Evolutionary conservation across 2,329 filamentous ascomycete genomes (phyloP), one percentile per base, ranked within the genome.

Genomic region (Sphaceloma murrayae): DNA sequence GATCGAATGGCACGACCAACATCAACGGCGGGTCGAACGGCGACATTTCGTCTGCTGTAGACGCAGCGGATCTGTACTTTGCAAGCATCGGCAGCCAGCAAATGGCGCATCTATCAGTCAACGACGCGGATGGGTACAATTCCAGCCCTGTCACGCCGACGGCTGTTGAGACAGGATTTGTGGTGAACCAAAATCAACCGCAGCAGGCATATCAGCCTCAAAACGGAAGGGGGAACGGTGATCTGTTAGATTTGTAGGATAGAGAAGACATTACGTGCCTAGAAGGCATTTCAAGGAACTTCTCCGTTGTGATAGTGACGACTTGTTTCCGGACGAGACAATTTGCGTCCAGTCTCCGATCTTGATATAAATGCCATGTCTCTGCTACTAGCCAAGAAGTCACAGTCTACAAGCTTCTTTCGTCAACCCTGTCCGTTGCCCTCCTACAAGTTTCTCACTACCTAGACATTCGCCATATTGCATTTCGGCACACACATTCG

Each of bases 31-130:
- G 49, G 6, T 52, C 50, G 1, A 58, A 58, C 30, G 58, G 57
- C 18, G 73, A 80, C 56, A 69, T 87, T 46, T 72, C 77, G 3
- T 76, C 78, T 18, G 86, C 86, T 1, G 78, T 93, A 26, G 83
- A 74, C 56, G 87, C 91, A 45, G 89, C 88, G 7, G 89, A 95
- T 57, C 78, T 81, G 11, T 95, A 94, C 64, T 96, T 95, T 63
- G 80, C 83, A 11, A 82, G 78, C 33, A 70, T 87, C n/a, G 79
- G 80, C 1, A 75, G 68, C 48, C 76, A 80, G 59, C 80, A 84
- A 59, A 83, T 87, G 80, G 77, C 76, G 3, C 73, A 75, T 11
- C 77, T 88, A 75, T 72, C 74, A 46, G 70, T 87, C 47, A 74
- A 59, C 34, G 69, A 78, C 34, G 80, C 80, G 53, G 75, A 75